Evolutionary conservation across 2,329 filamentous ascomycete species (phyloP).

Genomic region (Penicillium glabrum): DNA sequence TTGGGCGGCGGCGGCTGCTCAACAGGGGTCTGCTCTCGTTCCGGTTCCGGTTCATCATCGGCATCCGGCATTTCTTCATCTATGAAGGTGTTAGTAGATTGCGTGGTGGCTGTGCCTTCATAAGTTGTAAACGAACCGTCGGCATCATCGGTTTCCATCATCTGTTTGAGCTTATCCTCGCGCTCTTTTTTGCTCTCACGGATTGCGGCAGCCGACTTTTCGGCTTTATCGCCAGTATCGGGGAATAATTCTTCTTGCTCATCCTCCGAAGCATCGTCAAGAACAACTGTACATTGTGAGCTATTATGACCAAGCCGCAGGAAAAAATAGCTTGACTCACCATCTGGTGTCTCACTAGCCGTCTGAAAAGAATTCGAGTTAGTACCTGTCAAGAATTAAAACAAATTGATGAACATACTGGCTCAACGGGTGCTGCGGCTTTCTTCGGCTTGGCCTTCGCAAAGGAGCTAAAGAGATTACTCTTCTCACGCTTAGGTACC

Average conservation of each 20-base stretch:
- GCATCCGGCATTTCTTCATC: conserved; percentile 63
- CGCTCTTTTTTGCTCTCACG: conserved; percentile 59
- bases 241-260: conserved; percentile 54
- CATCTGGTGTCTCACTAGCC: conserved; percentile 49
- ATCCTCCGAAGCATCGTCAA: conserved; percentile 60
- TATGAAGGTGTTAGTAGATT: conserved; percentile 12
- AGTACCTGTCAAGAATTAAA: conserved; percentile 7
- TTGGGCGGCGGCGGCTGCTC: conserved; percentile 38
- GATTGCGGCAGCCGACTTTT: conserved; percentile 36
- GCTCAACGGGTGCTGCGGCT: conserved; percentile 42
- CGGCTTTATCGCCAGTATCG: conserved; percentile 36
- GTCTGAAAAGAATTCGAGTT: conserved; percentile 23
- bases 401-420: conserved; percentile 33
- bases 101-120: neutral
- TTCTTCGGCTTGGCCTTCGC: conserved; percentile 67
- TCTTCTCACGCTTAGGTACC: conserved; percentile 58
- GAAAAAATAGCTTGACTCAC: conserved; percentile 29
- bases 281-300: conserved; percentile 39
- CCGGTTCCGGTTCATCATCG: conserved; percentile 32
- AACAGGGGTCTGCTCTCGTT: conserved; percentile 40
- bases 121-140: conserved; percentile 17
- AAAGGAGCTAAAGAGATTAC: conserved; percentile 76
- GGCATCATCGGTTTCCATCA: conserved; percentile 69
- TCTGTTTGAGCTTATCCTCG: conserved; percentile 65
- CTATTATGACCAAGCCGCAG: neutral